phyloP scores from a whole-genome alignment of 1,284 basidiomycete genomes.

The Sphaerobolus stellatus region DNA sequence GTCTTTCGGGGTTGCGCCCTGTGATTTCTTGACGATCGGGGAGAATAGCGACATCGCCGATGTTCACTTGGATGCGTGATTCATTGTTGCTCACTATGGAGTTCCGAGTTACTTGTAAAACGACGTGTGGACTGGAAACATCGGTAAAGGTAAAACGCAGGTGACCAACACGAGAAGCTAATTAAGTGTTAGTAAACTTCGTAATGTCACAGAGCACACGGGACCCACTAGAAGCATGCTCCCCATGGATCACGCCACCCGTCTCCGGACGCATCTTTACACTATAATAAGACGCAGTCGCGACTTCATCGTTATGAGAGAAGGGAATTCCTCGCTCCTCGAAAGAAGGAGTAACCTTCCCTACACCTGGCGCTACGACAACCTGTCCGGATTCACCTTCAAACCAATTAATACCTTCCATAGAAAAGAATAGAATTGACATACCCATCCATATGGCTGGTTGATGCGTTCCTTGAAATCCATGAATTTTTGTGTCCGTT shows the following conservation, averaged over 20 bases:
- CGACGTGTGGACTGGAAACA: conserved; percentile 55
- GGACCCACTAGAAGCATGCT: conserved; percentile 69
- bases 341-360: conserved; percentile 51
- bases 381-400: conserved; percentile 61
- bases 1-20: conserved; percentile 71
- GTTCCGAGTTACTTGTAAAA: conserved; percentile 70
- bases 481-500: conserved; percentile 62
- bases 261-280: conserved; percentile 56
- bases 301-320: conserved; percentile 56
- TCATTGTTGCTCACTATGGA: conserved; percentile 58
- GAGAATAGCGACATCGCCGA: conserved; percentile 56
- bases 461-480: conserved; percentile 78
- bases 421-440: neutral
- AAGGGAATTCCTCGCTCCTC: conserved; percentile 63
- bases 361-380: conserved; percentile 61
- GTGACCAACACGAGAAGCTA: conserved; percentile 78
- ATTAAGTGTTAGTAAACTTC: conserved; percentile 4
- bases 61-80: conserved; percentile 60
- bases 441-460: conserved; percentile 89
- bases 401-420: conserved; percentile 13
- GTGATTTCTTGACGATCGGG: conserved; percentile 53
- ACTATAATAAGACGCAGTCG: conserved; percentile 67
- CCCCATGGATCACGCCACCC: conserved; percentile 53
- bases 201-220: neutral
- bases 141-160: conserved; percentile 68